phyloP scores from a whole-genome alignment of 192 early-diverging fungal genomes.

The Rhizoclosmatium globosum region DNA sequence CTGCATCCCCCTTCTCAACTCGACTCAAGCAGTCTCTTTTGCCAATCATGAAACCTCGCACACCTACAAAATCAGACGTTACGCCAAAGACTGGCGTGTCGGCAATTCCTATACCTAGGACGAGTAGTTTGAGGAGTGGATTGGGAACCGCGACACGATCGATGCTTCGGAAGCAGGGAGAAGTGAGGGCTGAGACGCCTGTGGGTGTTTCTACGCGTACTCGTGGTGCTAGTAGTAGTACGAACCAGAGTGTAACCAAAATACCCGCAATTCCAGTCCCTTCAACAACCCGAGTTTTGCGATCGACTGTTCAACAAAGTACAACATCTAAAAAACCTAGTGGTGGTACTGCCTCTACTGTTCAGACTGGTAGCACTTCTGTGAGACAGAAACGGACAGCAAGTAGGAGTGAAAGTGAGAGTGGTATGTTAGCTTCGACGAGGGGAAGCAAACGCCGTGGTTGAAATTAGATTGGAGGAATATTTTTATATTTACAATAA shows the following conservation, averaged over 20 bases:
- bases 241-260: not conserved
- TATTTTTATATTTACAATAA: no score
- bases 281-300: not conserved
- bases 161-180: not conserved
- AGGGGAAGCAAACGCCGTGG: no score
- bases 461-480: no score
- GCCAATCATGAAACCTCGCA: constrained; percentile 17
- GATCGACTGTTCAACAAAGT: not conserved
- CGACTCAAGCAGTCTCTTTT: not conserved
- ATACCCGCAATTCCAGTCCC: not conserved
- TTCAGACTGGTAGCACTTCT: no score
- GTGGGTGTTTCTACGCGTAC: not conserved
- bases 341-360: no score
- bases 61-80: not conserved
- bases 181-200: not conserved
- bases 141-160: not conserved
- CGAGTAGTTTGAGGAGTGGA: not conserved
- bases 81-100: not conserved
- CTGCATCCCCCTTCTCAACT: not conserved
- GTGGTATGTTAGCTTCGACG: no score
- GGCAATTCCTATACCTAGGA: not conserved
- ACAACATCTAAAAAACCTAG: no score
- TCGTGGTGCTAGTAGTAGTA: not conserved
- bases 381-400: no score
- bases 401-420: no score